These are phyloP conservation scores for Trypanosoma scelopori DNA, from an alignment of 208 protist species.

Conservation along the genomic window DNA sequence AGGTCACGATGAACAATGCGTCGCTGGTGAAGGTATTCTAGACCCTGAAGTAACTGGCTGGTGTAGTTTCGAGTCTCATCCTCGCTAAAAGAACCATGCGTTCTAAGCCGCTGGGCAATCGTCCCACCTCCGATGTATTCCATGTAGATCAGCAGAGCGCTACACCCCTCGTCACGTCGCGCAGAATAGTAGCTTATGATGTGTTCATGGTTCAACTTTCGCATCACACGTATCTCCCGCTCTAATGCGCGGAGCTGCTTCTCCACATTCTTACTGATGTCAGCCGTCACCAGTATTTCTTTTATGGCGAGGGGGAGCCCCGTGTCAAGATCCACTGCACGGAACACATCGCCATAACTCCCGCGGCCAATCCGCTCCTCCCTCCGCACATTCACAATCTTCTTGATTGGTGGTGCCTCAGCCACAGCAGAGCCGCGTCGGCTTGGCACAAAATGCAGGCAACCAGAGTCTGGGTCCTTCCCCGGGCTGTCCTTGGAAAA, in stretches of 20 bases:
- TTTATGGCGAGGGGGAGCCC: constrained; percentile 81
- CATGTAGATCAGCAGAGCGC: constrained; percentile 89
- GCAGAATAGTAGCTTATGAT: constrained; percentile 90
- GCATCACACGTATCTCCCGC: constrained; percentile 92
- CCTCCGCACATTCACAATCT: constrained; percentile 23
- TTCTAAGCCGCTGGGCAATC: constrained; percentile 55
- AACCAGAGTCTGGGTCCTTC: constrained; percentile 7
- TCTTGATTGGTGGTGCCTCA: constrained; percentile 22
- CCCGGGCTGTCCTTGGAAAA: not conserved
- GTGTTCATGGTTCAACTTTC: constrained; percentile 87
- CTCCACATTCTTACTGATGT: constrained; percentile 79
- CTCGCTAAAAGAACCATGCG: constrained; percentile 68
- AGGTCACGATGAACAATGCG: constrained; percentile 91
- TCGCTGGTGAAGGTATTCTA: constrained; percentile 87
- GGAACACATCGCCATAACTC: constrained; percentile 83
- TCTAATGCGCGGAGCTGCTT: constrained; percentile 79
- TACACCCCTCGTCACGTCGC: constrained; percentile 45
- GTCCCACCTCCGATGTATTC: constrained; percentile 90
- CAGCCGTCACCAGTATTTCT: constrained; percentile 78
- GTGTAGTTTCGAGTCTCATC: constrained; percentile 72
- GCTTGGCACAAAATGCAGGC: constrained; percentile 30
- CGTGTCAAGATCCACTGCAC: constrained; percentile 74
- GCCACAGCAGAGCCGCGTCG: constrained; percentile 19
- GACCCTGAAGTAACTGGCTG: constrained; percentile 77
- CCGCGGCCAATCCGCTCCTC: constrained; percentile 77